A percentile compares a stretch with the other conserved stretches of the same genome.
Evolutionary conservation across 805 yeast species (phyloP).

Genomic region (Candida dajiaensis): DNA sequence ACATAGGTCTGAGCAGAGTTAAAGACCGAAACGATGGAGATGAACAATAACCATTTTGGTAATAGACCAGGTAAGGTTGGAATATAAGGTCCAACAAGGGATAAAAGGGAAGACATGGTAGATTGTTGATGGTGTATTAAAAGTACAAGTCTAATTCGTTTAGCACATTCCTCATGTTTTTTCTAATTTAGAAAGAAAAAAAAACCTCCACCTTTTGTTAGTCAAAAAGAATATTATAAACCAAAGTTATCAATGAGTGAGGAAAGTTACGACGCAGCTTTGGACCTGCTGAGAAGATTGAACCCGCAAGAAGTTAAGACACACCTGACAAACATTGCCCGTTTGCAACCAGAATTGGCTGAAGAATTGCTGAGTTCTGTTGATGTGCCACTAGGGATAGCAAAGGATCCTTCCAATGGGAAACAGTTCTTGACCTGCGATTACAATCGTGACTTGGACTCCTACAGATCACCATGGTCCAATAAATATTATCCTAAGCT

Average conservation of each 20-base stretch:
- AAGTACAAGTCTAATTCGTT: no score
- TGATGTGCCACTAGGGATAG: conserved; percentile 69
- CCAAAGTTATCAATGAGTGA: conserved; percentile 10
- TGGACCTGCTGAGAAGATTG: conserved; percentile 70
- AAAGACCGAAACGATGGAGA: conserved; percentile 86
- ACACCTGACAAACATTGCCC: conserved; percentile 37
- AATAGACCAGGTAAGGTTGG: conserved; percentile 49
- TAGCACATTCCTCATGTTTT: neutral
- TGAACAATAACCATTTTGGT: conserved; percentile 76
- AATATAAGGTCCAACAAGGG: conserved; percentile 28
- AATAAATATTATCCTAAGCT: conserved; percentile 59
- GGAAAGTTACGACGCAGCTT: conserved; percentile 66
- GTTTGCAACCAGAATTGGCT: conserved; percentile 57
- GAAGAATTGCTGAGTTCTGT: conserved; percentile 84
- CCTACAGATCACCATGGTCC: conserved; percentile 87
- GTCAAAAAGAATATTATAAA: neutral
- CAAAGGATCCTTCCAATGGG: conserved; percentile 31
- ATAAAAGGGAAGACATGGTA: conserved; percentile 27
- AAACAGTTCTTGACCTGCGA: conserved; percentile 82
- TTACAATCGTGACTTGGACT: conserved; percentile 92
- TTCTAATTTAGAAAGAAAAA: neutral
- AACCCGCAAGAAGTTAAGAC: conserved; percentile 55
- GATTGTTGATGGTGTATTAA: neutral
- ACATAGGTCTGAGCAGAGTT: conserved; percentile 84
- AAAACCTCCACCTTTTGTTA: neutral